Base-by-base conservation (phyloP, 2,329 filamentous ascomycete species). In the Alternaria brassicae region DNA sequence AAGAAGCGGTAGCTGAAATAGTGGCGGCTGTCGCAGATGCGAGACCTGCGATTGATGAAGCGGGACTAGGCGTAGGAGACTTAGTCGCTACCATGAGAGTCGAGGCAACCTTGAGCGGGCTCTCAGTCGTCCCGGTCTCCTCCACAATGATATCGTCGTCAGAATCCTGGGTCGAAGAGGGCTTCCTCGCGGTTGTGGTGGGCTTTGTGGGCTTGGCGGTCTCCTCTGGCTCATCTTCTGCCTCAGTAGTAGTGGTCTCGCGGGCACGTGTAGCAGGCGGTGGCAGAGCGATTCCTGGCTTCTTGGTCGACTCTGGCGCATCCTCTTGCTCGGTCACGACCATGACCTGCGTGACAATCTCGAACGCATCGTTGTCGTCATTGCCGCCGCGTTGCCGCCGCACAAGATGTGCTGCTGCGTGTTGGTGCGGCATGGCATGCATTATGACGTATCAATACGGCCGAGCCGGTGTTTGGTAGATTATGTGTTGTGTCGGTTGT, bases 281-380 rank as follows among this genome's bases (percentile, higher is more conserved):
- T 6, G 65, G 60, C n/a, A 72, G 54, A 1, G 63, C 62, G 9
- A 55, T 23, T 34, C 45, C 65, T 61, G 23, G 69, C 12, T 27
- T 42, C 19, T 27, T 15, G 12, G 53, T 56, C n/a, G 47, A 71
- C 58, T 36, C 74, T 74, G 85, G 86, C 53, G 82, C 78, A 21
- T 79, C 67, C 28, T 82, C 78, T 0, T 85, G 86, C 44, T 85
- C 79, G 71, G 86, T 84, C 40, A 86, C 79, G 39, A 84, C 73
- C 0, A 77, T 76, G 10, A 81, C 71, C 48, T 80, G 67, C 3
- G 78, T 81, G 17, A 67, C 68, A 9, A 68, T 50, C 2, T 53
- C 57, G 2, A 56, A 47, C n/a, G 19, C 7, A 54, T 65, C 58
- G 2, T 69, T 44, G 27, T 66, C 42, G 52, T 58, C 59, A 25